Base-by-base conservation (phyloP, 306 rosid species). In the Quercus dentata region DNA sequence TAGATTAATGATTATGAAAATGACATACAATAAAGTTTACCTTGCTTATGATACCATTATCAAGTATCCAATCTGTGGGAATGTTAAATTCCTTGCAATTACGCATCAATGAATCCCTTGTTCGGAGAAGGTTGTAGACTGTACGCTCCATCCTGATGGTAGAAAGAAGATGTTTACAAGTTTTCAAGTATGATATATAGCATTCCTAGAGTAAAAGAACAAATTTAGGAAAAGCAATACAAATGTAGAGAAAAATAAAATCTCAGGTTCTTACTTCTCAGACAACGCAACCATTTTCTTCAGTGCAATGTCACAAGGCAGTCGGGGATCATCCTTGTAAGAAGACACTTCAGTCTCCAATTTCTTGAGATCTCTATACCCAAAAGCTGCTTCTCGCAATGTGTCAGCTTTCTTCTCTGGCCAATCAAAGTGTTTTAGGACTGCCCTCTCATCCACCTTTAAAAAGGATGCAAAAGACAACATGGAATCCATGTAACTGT, bases 381-480 rank as follows among this genome's bases (percentile, higher is more conserved):
- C 96, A 58, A 95, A 95, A 69, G 99, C 94, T 61, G 99, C 96
- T 87, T 95, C 99, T 72, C 99, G 82, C 80, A 95, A 83, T 69
- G 97, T 93, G 89, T 95, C 99, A 1, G 98, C 99, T 86, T 93
- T 95, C 85, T 91, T 95, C 87, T 95, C 99, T 19, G 99, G 99
- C 99, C 99, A 95, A 56, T 87, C 91, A 38, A 95, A 95, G 88
- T 95, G 98, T 84, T 95, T 95, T 14, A 95, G 91, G 57, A 95
- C 99, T 38, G 99, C 99, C 72, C 98, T 92, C 79, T 95, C 99
- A 54, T 95, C 99, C 83, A 95, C 99, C 99, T 95, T 80, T 28
- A 38, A 38, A 72, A 83, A 71, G 44, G 65, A 76, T 68, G 71
- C 25, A 65, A 75, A 75, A 19, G 52, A 72, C 18, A 18, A 57